Evolutionary conservation across 768 basidiomycete species (phyloP), one percentile per base, ranked within the genome.

Genomic region (Macrolepiota fuliginosa): DNA sequence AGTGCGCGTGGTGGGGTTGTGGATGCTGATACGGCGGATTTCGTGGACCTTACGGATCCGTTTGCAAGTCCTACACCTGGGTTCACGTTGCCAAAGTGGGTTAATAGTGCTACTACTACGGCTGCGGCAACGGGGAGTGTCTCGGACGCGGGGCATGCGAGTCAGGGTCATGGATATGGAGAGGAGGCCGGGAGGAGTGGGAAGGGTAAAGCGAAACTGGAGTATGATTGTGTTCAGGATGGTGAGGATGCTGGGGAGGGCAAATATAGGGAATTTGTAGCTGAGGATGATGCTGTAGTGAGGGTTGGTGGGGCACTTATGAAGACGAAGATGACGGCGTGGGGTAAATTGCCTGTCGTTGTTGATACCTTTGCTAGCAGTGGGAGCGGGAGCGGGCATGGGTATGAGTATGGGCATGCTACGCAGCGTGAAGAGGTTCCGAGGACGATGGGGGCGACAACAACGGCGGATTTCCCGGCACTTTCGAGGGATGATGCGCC

Each of bases 31-130:
- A 61, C 32, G 42, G 60, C 60, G 2, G 60, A 61, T 49, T 61
- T 61, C 36, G 60, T 61, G 4, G 60, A 61, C 46, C 36, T 61
- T 2, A 61, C 60, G 2, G 60, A 61, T 39, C 60, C 60, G 22
- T 61, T 61, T 25, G 60, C 60, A 10, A 61, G 60, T 49, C 60
- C 60, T 49, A 49, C 60, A 13, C 60, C 60, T 7, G 60, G 60
- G 22, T 61, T 61, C 7, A 13, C 53, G 3, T 37, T 55, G n/a
- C 60, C 60, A 4, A 49, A 54, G 46, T 49, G 60, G 53, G 11
- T 50, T 7, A 47, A 54, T 22, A 32, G 17, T 22, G 39, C 12
- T 3, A 54, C 7, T 12, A 2, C 25, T 13, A 4, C 24, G 19
- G 25, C 7, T 3, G 47, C 32, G 19, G 36, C 46, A 19, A 32